Percentiles rank a stretch among this genome's conserved stretches.
Evolutionary conservation across 2,329 filamentous ascomycete genomes (phyloP).

Genomic region (Cladosporium sp.): DNA sequence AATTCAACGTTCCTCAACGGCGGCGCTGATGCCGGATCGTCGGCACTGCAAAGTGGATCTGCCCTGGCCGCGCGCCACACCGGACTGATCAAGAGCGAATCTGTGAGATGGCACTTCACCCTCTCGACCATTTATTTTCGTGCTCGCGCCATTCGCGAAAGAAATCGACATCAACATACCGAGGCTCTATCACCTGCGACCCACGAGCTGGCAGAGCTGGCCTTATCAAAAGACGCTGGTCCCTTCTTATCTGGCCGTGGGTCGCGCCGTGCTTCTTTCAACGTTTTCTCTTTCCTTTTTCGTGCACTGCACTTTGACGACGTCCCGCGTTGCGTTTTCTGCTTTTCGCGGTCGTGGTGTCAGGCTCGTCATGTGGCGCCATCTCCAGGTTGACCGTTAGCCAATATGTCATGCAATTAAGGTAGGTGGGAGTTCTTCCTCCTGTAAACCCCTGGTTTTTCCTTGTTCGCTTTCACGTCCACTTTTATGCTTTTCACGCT

Average conservation of each 20-base stretch:
- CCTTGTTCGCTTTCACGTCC: neutral
- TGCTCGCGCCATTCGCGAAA: neutral
- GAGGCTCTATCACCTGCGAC: neutral
- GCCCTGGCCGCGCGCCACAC: neutral
- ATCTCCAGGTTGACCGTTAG: neutral
- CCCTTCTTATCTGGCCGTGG: neutral
- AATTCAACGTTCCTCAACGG: neutral
- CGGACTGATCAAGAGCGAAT: too few relatives aligned
- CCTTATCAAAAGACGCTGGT: neutral
- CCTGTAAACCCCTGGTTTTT: neutral
- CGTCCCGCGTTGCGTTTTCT: neutral
- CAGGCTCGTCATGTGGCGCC: neutral
- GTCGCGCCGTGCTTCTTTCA: conserved; percentile 3
- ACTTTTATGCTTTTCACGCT: neutral
- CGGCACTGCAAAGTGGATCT: conserved; percentile 3
- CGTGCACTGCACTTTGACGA: neutral
- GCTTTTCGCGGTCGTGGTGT: neutral
- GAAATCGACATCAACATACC: neutral
- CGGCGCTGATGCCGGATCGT: neutral
- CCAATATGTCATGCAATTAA: neutral
- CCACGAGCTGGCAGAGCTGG: neutral
- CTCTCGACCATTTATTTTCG: neutral
- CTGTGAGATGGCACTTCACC: too few relatives aligned
- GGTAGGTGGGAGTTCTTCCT: neutral
- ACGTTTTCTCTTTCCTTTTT: conserved; percentile 2